A percentile compares a stretch with the other conserved stretches of the same genome.
Conservation (phyloP, 1,284 basidiomycete species). For the Ceratobasidium sp. region DNA sequence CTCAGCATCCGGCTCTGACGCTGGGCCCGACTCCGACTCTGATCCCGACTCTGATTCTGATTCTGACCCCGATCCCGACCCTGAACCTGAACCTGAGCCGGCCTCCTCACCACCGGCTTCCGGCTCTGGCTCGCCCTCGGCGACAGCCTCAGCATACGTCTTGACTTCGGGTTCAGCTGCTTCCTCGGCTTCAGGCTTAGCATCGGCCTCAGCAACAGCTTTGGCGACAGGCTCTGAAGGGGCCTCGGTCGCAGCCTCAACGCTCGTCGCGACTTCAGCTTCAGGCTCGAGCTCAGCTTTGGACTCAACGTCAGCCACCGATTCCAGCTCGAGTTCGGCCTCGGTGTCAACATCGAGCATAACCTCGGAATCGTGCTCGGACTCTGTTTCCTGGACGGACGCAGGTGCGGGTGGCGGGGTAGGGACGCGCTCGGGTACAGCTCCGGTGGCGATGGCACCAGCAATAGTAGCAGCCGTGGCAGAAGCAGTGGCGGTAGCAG, state of each 20-base stretch:
- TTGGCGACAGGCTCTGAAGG: slow-evolving; percentile 3
- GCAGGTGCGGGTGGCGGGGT: slow-evolving; percentile 13
- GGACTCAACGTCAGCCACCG: slow-evolving; percentile 18
- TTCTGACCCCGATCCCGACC: not conserved
- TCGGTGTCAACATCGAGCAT: slow-evolving; percentile 22
- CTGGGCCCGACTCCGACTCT: not conserved
- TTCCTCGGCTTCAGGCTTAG: slow-evolving; percentile 26
- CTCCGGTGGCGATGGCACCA: not conserved
- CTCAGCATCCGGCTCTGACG: not conserved
- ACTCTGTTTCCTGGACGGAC: not conserved
- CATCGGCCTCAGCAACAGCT: not conserved
- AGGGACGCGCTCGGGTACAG: not conserved
- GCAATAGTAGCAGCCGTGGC: not conserved
- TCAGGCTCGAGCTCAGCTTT: slow-evolving; percentile 58
- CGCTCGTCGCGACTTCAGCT: slow-evolving; percentile 54
- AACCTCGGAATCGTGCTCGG: slow-evolving; percentile 19
- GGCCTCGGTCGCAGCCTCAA: slow-evolving; percentile 43
- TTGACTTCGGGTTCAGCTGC: slow-evolving; percentile 16
- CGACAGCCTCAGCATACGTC: slow-evolving; percentile 16
- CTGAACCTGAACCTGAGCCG: not conserved
- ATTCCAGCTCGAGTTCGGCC: slow-evolving; percentile 19
- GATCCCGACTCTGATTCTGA: not conserved
- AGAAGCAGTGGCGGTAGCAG: not conserved
- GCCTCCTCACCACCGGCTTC: not conserved
- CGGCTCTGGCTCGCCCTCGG: slow-evolving; percentile 5